A percentile compares a stretch with the other conserved stretches of the same genome.
Conservation (phyloP, 345 rosid species). For the Eucalyptus curtisii region DNA sequence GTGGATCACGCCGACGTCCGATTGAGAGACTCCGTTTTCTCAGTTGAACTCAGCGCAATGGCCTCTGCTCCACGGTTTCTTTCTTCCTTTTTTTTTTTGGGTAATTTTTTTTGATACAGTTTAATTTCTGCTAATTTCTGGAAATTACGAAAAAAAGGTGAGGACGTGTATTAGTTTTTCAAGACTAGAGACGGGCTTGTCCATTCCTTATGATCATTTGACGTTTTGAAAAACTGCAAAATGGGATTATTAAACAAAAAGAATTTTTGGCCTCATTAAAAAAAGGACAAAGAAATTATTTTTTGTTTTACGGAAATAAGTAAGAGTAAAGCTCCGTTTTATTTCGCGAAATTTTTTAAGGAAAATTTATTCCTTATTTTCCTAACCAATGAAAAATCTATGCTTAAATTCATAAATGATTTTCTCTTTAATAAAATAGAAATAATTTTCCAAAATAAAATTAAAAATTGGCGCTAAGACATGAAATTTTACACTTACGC, state of each 20-base stretch:
- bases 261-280: not conserved
- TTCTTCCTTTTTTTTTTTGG: no score
- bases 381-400: not conserved
- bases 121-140: not conserved
- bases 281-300: not conserved
- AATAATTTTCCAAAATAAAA: no score
- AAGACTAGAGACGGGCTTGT: not conserved
- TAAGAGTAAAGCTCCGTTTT: no score
- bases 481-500: not conserved
- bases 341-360: not conserved
- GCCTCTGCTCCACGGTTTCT: not conserved
- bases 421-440: not conserved
- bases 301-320: not conserved
- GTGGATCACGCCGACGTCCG: not conserved
- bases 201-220: not conserved
- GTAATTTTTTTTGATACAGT: not conserved
- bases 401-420: no score
- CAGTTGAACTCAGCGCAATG: not conserved
- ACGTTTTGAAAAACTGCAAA: not conserved
- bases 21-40: not conserved
- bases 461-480: not conserved
- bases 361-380: not conserved
- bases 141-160: not conserved
- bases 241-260: not conserved
- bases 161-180: not conserved